Conservation (phyloP, 768 basidiomycete species). For the Rhizopogon vesiculosus region DNA sequence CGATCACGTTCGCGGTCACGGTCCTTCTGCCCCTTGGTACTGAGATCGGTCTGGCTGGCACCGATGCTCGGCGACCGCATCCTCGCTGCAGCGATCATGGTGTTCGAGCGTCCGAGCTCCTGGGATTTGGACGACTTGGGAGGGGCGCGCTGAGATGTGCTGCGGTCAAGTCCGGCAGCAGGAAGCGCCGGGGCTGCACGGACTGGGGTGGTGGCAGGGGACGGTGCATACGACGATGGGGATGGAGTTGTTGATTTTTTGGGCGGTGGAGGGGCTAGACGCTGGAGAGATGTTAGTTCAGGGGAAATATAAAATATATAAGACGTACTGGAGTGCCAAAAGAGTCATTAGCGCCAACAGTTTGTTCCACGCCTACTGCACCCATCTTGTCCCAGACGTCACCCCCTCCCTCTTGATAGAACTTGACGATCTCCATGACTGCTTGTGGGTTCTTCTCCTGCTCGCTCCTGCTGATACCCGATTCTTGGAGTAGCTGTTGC, state of each 20-base stretch:
- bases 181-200: constrained; percentile 78
- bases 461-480: constrained; percentile 88
- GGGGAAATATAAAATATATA: neutral
- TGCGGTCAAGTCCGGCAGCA: constrained; percentile 71
- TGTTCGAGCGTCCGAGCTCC: constrained; percentile 58
- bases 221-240: constrained; percentile 26
- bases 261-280: constrained; percentile 35
- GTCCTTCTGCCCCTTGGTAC: constrained; percentile 36
- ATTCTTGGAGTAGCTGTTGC: constrained; percentile 95
- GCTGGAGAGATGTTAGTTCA: constrained; percentile 19
- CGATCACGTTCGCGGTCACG: constrained; percentile 14
- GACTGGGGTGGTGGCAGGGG: constrained; percentile 48
- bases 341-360: constrained; percentile 38
- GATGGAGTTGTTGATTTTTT: constrained; percentile 33
- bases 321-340: constrained; percentile 53
- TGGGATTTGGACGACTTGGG: constrained; percentile 41
- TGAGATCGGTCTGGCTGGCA: constrained; percentile 44
- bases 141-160: constrained; percentile 79
- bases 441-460: constrained; percentile 98
- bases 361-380: constrained; percentile 34
- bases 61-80: constrained; percentile 41
- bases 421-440: constrained; percentile 98
- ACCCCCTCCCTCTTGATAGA: constrained; percentile 87
- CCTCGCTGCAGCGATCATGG: constrained; percentile 41
- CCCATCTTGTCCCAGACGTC: constrained; percentile 88